A percentile compares a stretch with the other conserved stretches of the same genome.
These are phyloP conservation scores for Venturia effusa DNA, from an alignment of 2,329 filamentous ascomycete genomes.

Conservation along the genomic window DNA sequence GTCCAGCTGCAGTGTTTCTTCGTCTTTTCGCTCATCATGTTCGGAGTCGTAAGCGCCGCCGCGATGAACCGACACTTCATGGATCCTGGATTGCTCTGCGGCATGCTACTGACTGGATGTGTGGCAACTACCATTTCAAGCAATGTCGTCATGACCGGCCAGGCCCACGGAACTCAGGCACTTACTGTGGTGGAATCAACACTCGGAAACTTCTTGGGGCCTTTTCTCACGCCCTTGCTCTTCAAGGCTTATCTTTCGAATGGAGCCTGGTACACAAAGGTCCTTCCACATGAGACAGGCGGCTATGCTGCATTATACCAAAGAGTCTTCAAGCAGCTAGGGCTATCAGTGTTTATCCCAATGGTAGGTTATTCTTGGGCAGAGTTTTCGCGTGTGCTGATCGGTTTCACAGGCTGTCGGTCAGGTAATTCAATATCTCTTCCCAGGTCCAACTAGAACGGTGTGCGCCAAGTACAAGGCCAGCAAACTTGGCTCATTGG, in stretches of 20 bases:
- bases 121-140: conserved; percentile 63
- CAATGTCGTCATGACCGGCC: conserved; percentile 63
- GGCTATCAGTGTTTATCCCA: conserved; percentile 55
- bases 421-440: conserved; percentile 47
- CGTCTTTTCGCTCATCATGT: conserved; percentile 51
- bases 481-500: conserved; percentile 33
- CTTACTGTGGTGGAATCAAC: conserved; percentile 50
- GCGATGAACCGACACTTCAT: conserved; percentile 41
- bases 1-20: conserved; percentile 59
- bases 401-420: conserved; percentile 34
- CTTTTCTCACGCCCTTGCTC: conserved; percentile 55
- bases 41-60: conserved; percentile 43
- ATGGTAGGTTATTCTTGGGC: conserved; percentile 25
- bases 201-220: conserved; percentile 57
- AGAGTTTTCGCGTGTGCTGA: background rate
- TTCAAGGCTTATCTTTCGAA: conserved; percentile 49
- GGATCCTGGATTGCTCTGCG: conserved; percentile 51
- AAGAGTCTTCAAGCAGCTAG: conserved; percentile 57
- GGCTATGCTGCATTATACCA: conserved; percentile 54
- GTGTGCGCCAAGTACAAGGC: conserved; percentile 38
- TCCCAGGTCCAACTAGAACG: conserved; percentile 42
- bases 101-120: conserved; percentile 37
- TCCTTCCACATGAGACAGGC: conserved; percentile 42
- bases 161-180: conserved; percentile 50
- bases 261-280: conserved; percentile 42